Evolutionary conservation across 2,329 filamentous ascomycete genomes (phyloP).

Genomic region (Penicillium hesseltinei): DNA sequence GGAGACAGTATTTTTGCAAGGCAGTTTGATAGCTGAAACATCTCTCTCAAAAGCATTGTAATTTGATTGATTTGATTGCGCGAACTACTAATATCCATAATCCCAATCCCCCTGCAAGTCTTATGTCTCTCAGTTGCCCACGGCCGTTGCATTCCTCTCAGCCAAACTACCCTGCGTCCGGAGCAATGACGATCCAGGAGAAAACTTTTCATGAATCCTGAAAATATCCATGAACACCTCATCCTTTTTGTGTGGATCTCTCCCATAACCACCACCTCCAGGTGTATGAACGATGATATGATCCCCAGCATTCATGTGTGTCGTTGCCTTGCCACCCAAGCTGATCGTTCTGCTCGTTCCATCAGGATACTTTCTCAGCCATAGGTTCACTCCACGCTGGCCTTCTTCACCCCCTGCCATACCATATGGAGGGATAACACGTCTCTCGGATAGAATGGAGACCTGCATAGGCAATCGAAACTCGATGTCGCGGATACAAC

Average conservation of each 20-base stretch:
- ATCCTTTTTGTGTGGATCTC: not conserved
- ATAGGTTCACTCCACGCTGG: not conserved
- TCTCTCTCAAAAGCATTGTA: not conserved
- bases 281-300: not conserved
- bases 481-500: conserved; percentile 74
- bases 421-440: conserved; percentile 73
- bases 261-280: not conserved
- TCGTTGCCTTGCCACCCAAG: not conserved
- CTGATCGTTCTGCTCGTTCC: not conserved
- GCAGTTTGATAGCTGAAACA: not conserved
- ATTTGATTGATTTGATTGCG: not conserved
- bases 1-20: too few species aligned
- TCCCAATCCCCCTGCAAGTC: not conserved
- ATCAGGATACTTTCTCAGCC: not conserved
- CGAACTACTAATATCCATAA: not conserved
- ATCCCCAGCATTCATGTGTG: not conserved
- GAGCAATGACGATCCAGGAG: not conserved
- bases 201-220: not conserved
- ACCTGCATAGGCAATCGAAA: conserved; percentile 74
- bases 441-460: conserved; percentile 68
- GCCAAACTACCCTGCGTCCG: not conserved
- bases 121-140: not conserved
- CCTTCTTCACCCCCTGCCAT: conserved; percentile 75
- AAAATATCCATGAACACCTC: not conserved
- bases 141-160: not conserved